phyloP scores from a whole-genome alignment of 192 early-diverging fungal genomes.

The Coemansia aciculifera region DNA sequence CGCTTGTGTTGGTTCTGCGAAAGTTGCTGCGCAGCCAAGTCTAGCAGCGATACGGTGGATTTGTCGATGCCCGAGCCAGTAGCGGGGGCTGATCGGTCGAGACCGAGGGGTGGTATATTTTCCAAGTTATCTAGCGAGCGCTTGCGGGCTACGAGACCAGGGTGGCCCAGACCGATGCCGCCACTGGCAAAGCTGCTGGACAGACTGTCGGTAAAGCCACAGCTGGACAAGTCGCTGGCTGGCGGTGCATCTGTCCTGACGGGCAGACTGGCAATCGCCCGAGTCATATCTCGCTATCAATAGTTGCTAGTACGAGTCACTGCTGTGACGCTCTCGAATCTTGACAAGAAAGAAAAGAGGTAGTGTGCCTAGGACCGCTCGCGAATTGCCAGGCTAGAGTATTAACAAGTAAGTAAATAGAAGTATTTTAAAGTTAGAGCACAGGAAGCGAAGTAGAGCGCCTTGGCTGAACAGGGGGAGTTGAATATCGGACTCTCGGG shows the following conservation, averaged over 20 bases:
- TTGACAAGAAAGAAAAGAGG: not conserved
- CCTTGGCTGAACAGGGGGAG: not conserved
- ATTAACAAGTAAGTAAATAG: constrained; percentile 6
- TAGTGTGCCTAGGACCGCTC: not conserved
- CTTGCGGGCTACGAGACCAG: constrained; percentile 34
- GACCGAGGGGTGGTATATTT: constrained; percentile 40
- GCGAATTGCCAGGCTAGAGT: not conserved
- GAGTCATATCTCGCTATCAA: constrained; percentile 24
- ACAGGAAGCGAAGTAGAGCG: constrained; percentile 3
- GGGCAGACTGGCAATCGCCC: constrained; percentile 18
- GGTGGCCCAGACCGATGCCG: constrained; percentile 39
- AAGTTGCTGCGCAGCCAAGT: constrained; percentile 42
- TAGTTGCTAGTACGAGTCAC: not conserved
- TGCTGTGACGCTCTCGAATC: constrained; percentile 1
- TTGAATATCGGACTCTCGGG: not conserved
- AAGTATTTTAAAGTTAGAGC: not conserved
- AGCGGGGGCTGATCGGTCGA: constrained; percentile 15
- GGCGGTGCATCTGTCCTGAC: constrained; percentile 13
- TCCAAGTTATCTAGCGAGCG: constrained; percentile 48
- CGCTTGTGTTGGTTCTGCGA: constrained; percentile 51
- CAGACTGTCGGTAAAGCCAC: constrained; percentile 27
- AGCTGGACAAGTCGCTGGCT: constrained; percentile 28
- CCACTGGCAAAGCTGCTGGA: constrained; percentile 25
- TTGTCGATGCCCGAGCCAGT: constrained; percentile 16
- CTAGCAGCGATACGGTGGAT: constrained; percentile 40